Evolutionary conservation across 2,329 filamentous ascomycete genomes (phyloP), one percentile per base, ranked within the genome.

Genomic region (Pseudogymnoascus sp.): DNA sequence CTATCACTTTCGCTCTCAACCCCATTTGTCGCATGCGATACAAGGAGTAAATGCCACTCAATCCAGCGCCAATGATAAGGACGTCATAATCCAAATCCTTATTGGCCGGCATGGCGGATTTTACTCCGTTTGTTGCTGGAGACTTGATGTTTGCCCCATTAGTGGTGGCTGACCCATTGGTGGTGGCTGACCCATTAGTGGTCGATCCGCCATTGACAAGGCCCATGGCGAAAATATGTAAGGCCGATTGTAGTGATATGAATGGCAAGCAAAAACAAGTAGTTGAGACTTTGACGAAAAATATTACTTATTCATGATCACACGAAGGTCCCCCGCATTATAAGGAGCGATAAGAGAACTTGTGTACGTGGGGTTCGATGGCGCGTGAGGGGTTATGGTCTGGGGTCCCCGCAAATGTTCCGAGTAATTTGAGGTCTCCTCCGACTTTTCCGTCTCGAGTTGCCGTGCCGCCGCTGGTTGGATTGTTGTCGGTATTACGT

Each of bases 1-100:
- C 78, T n/a, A 79, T 64, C 4, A 75, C 73, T 63, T 71, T 74
- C 61, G 73, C 72, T 47, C 69, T 69, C 60, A 73, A 68, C 1
- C 75, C 75, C 10, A 77, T 71, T 38, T 79, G 66, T 4, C 73
- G 70, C 70, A 80, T 75, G 2, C 74, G 73, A 67, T 79, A 73
- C 6, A 79, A 67, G 1, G 73, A 72, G 24, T 75, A 76, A 56
- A 80, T 76, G 4, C 78, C 78, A 44, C 73, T 75, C 2, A 79
- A 69, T 1, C 76, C 76, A 16, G 72, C 75, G 11, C 76, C 76
- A 62, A 78, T 70, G 33, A 78, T 74, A 29, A 78, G 64, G 14
- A 76, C 75, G 67, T 76, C 74, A 62, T 74, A 74, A 56, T 62
- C 35, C 8, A 56, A 10, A 19, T 56, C 47, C 4, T 56, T 56